Conservation (phyloP, 345 rosid species). For the Kandelia obovata region DNA sequence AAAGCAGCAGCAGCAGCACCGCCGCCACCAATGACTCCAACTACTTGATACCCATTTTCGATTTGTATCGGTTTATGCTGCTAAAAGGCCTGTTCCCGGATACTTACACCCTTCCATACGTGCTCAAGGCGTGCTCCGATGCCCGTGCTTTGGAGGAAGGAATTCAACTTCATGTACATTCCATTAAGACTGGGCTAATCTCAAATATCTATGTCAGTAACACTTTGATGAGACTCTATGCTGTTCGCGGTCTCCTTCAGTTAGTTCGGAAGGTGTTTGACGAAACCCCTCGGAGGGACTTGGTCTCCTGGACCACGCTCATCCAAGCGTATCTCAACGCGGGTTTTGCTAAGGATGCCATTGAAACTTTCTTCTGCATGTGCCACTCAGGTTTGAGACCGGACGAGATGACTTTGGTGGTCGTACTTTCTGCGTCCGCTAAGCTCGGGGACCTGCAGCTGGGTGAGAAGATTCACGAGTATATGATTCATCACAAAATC, state of each 20-base stretch:
- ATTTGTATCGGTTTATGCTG: constrained; percentile 35
- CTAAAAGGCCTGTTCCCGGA: constrained; percentile 31
- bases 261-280: constrained; percentile 38
- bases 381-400: constrained; percentile 22
- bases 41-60: constrained; percentile 14
- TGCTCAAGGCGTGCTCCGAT: constrained; percentile 41
- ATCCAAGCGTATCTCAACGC: constrained; percentile 45
- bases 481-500: constrained; percentile 20
- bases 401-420: constrained; percentile 37
- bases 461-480: constrained; percentile 35
- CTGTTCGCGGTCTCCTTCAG: constrained; percentile 29
- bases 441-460: constrained; percentile 42
- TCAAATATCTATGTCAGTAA: constrained; percentile 41
- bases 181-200: constrained; percentile 29
- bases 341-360: constrained; percentile 32
- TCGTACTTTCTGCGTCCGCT: constrained; percentile 50
- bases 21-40: too few relatives aligned
- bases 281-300: constrained; percentile 32
- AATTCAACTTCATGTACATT: constrained; percentile 41
- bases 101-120: constrained; percentile 39
- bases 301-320: constrained; percentile 51
- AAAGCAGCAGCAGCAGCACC: background rate
- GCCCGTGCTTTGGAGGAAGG: constrained; percentile 31
- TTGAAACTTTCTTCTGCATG: constrained; percentile 39
- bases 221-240: constrained; percentile 45